A percentile compares a stretch with the other conserved stretches of the same genome.
phyloP scores from a whole-genome alignment of 148 eudicot genomes.

The Cornus kousa region DNA sequence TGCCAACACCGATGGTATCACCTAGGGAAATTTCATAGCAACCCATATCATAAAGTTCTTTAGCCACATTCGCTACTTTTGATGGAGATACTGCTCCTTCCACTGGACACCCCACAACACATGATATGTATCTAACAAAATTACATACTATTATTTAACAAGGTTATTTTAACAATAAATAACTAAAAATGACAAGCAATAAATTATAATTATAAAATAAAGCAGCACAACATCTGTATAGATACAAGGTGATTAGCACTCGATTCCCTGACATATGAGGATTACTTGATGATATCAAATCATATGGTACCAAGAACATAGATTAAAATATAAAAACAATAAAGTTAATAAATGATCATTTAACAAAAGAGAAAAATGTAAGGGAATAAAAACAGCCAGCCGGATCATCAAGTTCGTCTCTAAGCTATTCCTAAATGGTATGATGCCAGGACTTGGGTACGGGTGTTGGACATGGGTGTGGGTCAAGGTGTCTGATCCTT shows the following conservation, averaged over 20 bases:
- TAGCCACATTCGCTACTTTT: slow-evolving; percentile 84
- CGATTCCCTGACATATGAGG: background rate
- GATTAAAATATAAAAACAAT: background rate
- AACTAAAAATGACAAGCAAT: background rate
- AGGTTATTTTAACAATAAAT: too few species aligned
- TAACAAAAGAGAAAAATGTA: background rate
- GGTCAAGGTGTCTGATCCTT: too few species aligned
- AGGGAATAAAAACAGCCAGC: background rate
- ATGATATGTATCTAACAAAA: slow-evolving; percentile 74
- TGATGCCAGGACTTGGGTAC: too few species aligned
- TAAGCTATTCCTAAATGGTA: background rate
- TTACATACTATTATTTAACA: background rate
- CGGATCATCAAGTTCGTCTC: background rate
- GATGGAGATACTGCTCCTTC: slow-evolving; percentile 90
- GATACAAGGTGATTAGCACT: background rate
- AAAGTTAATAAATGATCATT: background rate
- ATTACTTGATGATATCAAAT: background rate
- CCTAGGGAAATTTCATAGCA: slow-evolving; percentile 94
- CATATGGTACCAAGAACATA: background rate
- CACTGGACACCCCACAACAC: slow-evolving; percentile 95
- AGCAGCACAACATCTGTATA: background rate
- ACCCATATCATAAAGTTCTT: slow-evolving; percentile 78
- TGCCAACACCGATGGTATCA: slow-evolving; percentile 92
- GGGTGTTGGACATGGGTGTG: too few species aligned
- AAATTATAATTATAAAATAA: too few species aligned